Conservation (phyloP, 106 monocot genomes). For the Acanthochlamys bracteata region DNA sequence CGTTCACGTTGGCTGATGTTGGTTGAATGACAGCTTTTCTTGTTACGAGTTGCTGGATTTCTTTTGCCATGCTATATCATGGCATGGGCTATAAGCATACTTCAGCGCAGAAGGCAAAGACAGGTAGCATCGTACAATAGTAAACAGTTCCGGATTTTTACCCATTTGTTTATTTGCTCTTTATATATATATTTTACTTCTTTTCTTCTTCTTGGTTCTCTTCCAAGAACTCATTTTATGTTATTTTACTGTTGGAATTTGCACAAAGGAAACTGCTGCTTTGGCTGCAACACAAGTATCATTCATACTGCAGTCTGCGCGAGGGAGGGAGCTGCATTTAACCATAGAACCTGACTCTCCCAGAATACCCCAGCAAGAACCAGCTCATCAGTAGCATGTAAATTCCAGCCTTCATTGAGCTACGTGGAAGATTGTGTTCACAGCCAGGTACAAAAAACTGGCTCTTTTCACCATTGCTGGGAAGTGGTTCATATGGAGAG, state of each 20-base stretch:
- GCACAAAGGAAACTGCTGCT: conserved; percentile 74
- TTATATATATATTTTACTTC: too few relatives aligned
- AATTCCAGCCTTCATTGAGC: too few relatives aligned
- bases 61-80: conserved; percentile 70
- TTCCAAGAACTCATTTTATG: too few relatives aligned
- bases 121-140: conserved; percentile 24
- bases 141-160: too few relatives aligned
- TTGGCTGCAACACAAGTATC: conserved; percentile 63
- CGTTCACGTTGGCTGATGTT: background rate
- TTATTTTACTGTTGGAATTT: too few relatives aligned
- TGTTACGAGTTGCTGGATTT: conserved; percentile 69
- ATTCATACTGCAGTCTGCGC: conserved; percentile 58
- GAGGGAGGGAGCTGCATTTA: conserved; percentile 44
- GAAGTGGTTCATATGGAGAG: too few relatives aligned
- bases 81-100: conserved; percentile 67
- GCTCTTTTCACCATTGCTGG: too few relatives aligned
- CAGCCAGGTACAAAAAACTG: too few relatives aligned
- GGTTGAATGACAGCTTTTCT: conserved; percentile 32
- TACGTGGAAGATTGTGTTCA: too few relatives aligned
- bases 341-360: conserved; percentile 61
- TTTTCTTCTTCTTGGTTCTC: background rate
- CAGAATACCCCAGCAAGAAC: conserved; percentile 59
- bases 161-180: too few relatives aligned
- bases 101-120: conserved; percentile 57
- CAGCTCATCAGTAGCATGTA: conserved; percentile 14